These are phyloP conservation scores for Entomortierella beljakovae DNA, from an alignment of 192 early-diverging fungal species.

Conservation along the genomic window DNA sequence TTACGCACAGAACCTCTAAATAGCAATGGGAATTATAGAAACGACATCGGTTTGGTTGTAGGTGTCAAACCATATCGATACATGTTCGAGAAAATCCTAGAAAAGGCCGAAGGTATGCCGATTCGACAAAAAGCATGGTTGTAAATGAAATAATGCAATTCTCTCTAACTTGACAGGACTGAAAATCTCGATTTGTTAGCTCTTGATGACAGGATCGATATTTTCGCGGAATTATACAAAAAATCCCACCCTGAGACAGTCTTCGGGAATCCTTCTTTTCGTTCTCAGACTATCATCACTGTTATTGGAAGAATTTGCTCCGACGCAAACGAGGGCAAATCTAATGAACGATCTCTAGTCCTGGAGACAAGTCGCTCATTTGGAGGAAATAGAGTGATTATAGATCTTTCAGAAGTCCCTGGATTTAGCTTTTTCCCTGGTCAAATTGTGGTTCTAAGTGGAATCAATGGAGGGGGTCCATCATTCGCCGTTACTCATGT, in stretches of 20 bases:
- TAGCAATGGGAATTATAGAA: slow-evolving; percentile 35
- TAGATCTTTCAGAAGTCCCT: slow-evolving; percentile 70
- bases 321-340: slow-evolving; percentile 70
- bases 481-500: slow-evolving; percentile 67
- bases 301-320: slow-evolving; percentile 82
- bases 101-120: slow-evolving; percentile 69
- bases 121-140: no score
- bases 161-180: no score
- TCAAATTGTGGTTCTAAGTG: slow-evolving; percentile 83
- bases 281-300: slow-evolving; percentile 20
- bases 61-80: slow-evolving; percentile 72
- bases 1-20: slow-evolving; percentile 9
- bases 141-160: no score
- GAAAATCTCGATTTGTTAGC: slow-evolving; percentile 42
- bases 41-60: slow-evolving; percentile 38
- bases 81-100: slow-evolving; percentile 82
- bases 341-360: slow-evolving; percentile 78
- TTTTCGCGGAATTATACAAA: slow-evolving; percentile 31
- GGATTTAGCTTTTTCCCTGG: slow-evolving; percentile 90
- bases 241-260: slow-evolving; percentile 24
- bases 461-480: slow-evolving; percentile 67
- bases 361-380: slow-evolving; percentile 85
- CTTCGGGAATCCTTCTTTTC: slow-evolving; percentile 27
- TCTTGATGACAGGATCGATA: slow-evolving; percentile 48
- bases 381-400: slow-evolving; percentile 76